phyloP scores from a whole-genome alignment of 2,329 filamentous ascomycete genomes.

The Colletotrichum nymphaeae region DNA sequence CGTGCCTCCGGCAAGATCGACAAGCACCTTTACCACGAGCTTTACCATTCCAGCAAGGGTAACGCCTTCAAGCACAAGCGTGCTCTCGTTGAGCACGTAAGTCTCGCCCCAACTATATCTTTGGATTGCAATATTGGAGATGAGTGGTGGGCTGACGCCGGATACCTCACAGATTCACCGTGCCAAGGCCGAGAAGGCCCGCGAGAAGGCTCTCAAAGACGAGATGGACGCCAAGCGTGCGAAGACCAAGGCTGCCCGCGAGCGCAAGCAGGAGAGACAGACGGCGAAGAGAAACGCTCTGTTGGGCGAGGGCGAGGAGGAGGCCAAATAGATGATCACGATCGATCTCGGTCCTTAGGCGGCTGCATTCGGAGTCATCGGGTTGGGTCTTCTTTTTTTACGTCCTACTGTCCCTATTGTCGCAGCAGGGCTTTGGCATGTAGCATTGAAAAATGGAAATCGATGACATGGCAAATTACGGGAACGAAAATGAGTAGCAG shows the following conservation, averaged over 20 bases:
- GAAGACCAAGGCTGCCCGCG: slow-evolving; percentile 99
- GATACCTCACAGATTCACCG: slow-evolving; percentile 85
- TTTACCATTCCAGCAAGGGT: slow-evolving; percentile 99
- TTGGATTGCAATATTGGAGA: slow-evolving; percentile 34
- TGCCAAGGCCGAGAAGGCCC: slow-evolving; percentile 99
- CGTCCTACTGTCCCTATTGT: slow-evolving; percentile 59
- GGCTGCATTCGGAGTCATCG: slow-evolving; percentile 71
- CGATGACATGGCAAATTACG: slow-evolving; percentile 39
- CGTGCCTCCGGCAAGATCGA: slow-evolving; percentile 99
- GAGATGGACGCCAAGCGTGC: slow-evolving; percentile 99
- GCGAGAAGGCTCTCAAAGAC: slow-evolving; percentile 96
- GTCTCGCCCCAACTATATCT: slow-evolving; percentile 54
- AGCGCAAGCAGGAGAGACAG: slow-evolving; percentile 95
- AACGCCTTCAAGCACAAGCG: slow-evolving; percentile 99
- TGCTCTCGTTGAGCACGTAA: slow-evolving; percentile 99
- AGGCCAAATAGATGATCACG: slow-evolving; percentile 59
- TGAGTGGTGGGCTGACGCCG: slow-evolving; percentile 6
- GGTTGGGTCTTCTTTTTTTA: slow-evolving; percentile 64
- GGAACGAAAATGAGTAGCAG: slow-evolving; percentile 38
- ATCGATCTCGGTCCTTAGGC: slow-evolving; percentile 60
- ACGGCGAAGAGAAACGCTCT: slow-evolving; percentile 90
- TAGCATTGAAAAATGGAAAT: slow-evolving; percentile 68
- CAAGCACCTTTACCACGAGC: slow-evolving; percentile 99
- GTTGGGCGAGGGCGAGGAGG: slow-evolving; percentile 76
- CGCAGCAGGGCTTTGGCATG: slow-evolving; percentile 65